Conservation (phyloP, 2,329 filamentous ascomycete genomes). For the Alternaria angustiovoidea region DNA sequence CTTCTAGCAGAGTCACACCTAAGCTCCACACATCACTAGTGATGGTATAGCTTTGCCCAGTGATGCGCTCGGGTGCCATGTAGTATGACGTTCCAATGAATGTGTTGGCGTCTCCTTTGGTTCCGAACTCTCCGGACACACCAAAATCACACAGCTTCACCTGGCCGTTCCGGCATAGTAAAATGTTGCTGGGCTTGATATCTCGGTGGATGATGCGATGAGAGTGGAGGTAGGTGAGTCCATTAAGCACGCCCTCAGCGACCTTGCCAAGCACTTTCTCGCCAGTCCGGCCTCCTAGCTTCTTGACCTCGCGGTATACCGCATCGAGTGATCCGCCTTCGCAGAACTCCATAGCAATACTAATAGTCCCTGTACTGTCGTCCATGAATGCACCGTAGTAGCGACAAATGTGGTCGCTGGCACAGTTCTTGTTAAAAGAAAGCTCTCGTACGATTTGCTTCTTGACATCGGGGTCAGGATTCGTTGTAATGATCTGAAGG, state of each 20-base stretch:
- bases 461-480: conserved; percentile 96
- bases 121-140: conserved; percentile 96
- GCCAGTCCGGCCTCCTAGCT: conserved; percentile 89
- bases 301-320: conserved; percentile 97
- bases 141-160: conserved; percentile 99
- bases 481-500: conserved; percentile 86
- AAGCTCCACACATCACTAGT: conserved; percentile 98
- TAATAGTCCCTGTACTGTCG: conserved; percentile 93
- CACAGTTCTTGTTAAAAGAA: conserved; percentile 97
- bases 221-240: conserved; percentile 91
- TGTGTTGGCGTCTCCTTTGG: conserved; percentile 97
- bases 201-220: conserved; percentile 98
- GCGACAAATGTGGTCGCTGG: conserved; percentile 92
- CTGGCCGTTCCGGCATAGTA: conserved; percentile 84
- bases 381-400: conserved; percentile 99
- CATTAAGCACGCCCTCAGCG: conserved; percentile 91
- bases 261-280: conserved; percentile 98
- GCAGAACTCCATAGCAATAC: conserved; percentile 99
- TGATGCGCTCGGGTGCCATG: conserved; percentile 98
- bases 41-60: conserved; percentile 96
- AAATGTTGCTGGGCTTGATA: conserved; percentile 97
- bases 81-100: conserved; percentile 99
- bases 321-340: conserved; percentile 95
- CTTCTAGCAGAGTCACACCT: conserved; percentile 95
- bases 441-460: conserved; percentile 97